phyloP scores from a whole-genome alignment of 208 protist species.

The Wallacemonas sp. region DNA sequence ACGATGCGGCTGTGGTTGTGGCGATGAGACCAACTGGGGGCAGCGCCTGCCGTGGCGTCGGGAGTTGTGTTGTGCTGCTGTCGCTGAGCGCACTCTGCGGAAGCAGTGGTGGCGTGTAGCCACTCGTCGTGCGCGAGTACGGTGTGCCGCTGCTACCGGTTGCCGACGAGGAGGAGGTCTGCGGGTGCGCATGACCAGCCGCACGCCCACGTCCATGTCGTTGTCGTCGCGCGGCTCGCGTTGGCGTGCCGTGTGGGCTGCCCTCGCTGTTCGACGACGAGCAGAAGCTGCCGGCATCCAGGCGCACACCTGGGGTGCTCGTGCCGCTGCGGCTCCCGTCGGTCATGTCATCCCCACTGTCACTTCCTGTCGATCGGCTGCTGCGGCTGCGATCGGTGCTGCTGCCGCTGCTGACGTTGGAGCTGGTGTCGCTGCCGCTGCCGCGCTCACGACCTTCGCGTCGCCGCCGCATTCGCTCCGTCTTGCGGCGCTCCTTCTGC shows the following conservation, averaged over 20 bases:
- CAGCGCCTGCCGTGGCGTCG: not conserved
- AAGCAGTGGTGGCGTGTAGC: conserved; percentile 12
- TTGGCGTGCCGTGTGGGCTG: too few species aligned
- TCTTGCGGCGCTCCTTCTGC: conserved; percentile 15
- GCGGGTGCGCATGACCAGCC: too few species aligned
- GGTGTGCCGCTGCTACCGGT: conserved; percentile 5
- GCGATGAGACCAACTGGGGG: too few species aligned
- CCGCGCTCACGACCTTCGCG: not conserved
- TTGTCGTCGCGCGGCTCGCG: too few species aligned
- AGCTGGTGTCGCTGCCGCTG: conserved; percentile 16
- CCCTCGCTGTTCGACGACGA: too few species aligned
- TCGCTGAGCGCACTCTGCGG: too few species aligned
- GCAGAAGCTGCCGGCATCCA: not conserved
- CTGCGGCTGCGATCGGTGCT: conserved; percentile 20
- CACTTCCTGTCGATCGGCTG: conserved; percentile 25
- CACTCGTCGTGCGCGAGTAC: conserved; percentile 10
- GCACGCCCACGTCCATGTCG: too few species aligned
- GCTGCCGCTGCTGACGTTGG: conserved; percentile 16
- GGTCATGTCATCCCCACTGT: conserved; percentile 5
- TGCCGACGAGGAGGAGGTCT: not conserved
- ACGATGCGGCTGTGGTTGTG: too few species aligned
- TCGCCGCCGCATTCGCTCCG: conserved; percentile 1
- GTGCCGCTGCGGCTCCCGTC: conserved; percentile 7
- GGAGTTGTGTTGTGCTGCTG: too few species aligned
- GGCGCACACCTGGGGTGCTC: not conserved